These are phyloP conservation scores for Boletus patriciae DNA, from an alignment of 768 basidiomycete genomes.

Conservation along the genomic window DNA sequence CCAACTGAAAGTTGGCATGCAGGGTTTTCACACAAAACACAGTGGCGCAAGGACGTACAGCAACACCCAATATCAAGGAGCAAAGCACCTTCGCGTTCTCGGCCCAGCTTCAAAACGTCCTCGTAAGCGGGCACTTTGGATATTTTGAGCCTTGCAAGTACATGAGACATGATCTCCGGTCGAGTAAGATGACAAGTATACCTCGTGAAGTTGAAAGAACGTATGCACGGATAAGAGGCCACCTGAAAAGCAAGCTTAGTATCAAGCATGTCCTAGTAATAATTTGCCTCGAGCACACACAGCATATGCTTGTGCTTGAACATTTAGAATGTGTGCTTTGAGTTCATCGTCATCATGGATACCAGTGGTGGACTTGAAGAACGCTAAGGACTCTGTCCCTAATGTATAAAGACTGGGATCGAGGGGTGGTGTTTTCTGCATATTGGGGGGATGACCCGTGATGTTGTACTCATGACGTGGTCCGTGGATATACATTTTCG, in stretches of 20 bases:
- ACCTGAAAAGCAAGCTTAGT: constrained; percentile 12
- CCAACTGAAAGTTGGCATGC: constrained; percentile 34
- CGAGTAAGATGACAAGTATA: neutral
- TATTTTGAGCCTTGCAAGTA: constrained; percentile 21
- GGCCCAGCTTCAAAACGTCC: constrained; percentile 36
- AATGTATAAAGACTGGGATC: constrained; percentile 19
- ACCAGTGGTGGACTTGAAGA: constrained; percentile 32
- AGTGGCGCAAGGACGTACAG: constrained; percentile 27
- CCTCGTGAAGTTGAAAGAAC: constrained; percentile 19
- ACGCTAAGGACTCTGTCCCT: constrained; percentile 14
- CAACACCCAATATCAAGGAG: constrained; percentile 49
- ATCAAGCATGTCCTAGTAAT: neutral
- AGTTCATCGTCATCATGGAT: constrained; percentile 32
- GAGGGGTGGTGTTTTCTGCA: neutral
- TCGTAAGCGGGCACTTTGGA: constrained; percentile 22
- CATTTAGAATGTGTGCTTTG: constrained; percentile 33
- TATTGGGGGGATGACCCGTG: neutral
- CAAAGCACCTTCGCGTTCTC: constrained; percentile 36
- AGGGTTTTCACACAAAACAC: neutral
- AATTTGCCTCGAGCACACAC: constrained; percentile 17
- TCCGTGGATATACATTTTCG: neutral
- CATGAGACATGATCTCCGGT: neutral
- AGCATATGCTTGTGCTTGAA: constrained; percentile 36
- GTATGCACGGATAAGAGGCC: constrained; percentile 26
- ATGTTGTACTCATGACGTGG: neutral